These are phyloP conservation scores for Lactifluus echinatus DNA, from an alignment of 768 basidiomycete genomes.

Conservation along the genomic window DNA sequence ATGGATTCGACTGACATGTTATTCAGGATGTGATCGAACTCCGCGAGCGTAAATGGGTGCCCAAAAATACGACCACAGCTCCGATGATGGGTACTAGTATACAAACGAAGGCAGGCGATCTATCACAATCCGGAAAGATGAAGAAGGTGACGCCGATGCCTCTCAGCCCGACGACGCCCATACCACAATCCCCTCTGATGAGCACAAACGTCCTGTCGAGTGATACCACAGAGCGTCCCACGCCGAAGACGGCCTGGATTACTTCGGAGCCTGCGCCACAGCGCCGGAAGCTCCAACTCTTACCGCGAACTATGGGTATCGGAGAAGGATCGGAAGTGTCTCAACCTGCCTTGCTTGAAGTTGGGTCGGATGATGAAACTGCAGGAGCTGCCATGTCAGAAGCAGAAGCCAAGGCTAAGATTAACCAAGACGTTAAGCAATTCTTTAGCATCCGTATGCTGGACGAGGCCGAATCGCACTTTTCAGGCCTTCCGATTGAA, in stretches of 20 bases:
- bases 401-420: conserved; percentile 62
- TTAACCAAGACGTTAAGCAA: conserved; percentile 76
- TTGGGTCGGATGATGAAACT: conserved; percentile 42
- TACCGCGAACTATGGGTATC: conserved; percentile 65
- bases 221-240: conserved; percentile 40
- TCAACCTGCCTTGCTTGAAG: conserved; percentile 41
- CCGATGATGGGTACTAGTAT: conserved; percentile 67
- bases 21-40: conserved; percentile 84
- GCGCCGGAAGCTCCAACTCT: conserved; percentile 64
- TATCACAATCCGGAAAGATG: conserved; percentile 85
- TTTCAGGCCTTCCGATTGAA: conserved; percentile 58
- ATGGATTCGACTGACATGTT: conserved; percentile 1
- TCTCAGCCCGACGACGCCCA: too few relatives aligned
- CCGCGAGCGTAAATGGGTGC: conserved; percentile 73
- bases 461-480: conserved; percentile 84
- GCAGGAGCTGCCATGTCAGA: conserved; percentile 47
- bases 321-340: conserved; percentile 32
- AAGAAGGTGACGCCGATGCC: conserved; percentile 54
- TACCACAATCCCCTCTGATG: too few relatives aligned
- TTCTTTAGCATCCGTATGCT: conserved; percentile 78
- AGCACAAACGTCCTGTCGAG: conserved; percentile 68
- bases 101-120: conserved; percentile 76
- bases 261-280: conserved; percentile 42
- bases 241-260: conserved; percentile 39
- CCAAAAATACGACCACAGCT: conserved; percentile 60